phyloP scores from a whole-genome alignment of 208 protist species.

The Acanthamoeba triangularis region DNA sequence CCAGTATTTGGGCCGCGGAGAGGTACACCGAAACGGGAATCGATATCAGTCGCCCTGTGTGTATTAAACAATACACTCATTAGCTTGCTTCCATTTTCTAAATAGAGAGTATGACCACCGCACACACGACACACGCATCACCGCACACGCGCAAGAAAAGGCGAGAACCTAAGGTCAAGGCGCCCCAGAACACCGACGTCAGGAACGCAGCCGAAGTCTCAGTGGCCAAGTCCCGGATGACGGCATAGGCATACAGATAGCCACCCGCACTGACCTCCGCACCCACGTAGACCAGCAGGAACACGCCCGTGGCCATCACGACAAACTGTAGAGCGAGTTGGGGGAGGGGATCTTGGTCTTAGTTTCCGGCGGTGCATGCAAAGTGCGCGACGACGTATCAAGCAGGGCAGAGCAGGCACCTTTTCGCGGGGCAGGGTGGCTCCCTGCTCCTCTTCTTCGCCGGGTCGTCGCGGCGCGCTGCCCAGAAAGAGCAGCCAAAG shows the following conservation, averaged over 20 bases:
- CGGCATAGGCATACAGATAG: conserved; percentile 71
- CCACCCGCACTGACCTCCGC: conserved; percentile 70
- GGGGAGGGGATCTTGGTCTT: not conserved
- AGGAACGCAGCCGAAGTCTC: conserved; percentile 54
- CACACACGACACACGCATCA: not conserved
- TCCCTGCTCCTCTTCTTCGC: not conserved
- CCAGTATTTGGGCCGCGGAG: conserved; percentile 53
- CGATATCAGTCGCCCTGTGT: conserved; percentile 3
- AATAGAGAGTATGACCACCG: no score
- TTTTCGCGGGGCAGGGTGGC: not conserved
- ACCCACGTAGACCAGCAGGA: conserved; percentile 70
- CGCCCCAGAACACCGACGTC: conserved; percentile 67
- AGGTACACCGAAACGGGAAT: conserved; percentile 61
- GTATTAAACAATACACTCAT: not conserved
- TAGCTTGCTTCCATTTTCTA: no score
- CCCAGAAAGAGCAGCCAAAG: conserved; percentile 58
- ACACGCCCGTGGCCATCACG: conserved; percentile 2
- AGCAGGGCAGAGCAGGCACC: not conserved
- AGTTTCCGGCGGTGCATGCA: not conserved
- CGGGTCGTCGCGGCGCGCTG: not conserved
- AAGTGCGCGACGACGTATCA: not conserved
- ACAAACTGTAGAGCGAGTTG: not conserved
- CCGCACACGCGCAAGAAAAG: not conserved
- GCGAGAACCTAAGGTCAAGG: conserved; percentile 50
- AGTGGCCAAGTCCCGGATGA: conserved; percentile 12